These are phyloP conservation scores for Fusarium cicatricum DNA, from an alignment of 2,329 filamentous ascomycete genomes.

Conservation along the genomic window DNA sequence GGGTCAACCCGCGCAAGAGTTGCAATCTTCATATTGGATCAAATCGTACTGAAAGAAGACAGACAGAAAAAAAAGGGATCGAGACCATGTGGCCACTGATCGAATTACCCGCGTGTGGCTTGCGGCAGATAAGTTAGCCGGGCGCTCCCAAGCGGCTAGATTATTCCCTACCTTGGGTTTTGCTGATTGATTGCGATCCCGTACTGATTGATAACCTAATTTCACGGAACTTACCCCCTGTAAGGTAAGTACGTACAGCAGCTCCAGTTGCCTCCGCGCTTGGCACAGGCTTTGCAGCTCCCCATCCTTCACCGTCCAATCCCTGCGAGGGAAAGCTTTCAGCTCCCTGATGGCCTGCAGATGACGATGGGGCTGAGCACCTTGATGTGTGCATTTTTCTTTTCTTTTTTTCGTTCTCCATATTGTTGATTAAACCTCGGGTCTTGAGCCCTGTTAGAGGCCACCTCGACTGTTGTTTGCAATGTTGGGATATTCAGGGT, in stretches of 20 bases:
- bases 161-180: neutral
- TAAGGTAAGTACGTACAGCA: too few relatives aligned
- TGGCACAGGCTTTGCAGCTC: constrained; percentile 1
- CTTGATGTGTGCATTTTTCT: constrained; percentile 4
- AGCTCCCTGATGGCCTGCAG: constrained; percentile 1
- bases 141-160: neutral
- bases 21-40: neutral
- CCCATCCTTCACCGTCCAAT: constrained; percentile 3
- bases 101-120: constrained; percentile 5
- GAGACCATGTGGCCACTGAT: neutral
- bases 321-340: constrained; percentile 4
- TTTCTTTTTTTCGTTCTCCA: neutral
- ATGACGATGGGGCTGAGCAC: neutral
- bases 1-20: neutral
- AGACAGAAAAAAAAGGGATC: neutral
- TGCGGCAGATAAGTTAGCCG: constrained; percentile 7
- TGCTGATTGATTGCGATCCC: constrained; percentile 30
- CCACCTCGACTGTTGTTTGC: neutral
- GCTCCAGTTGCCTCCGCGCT: constrained; percentile 11
- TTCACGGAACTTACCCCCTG: constrained; percentile 15
- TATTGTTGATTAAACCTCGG: neutral
- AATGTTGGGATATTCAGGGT: neutral
- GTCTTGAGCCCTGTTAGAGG: neutral
- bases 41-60: neutral
- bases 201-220: constrained; percentile 42